Conservation (phyloP, 2,329 filamentous ascomycete species). For the Penicillium hesseltinei region DNA sequence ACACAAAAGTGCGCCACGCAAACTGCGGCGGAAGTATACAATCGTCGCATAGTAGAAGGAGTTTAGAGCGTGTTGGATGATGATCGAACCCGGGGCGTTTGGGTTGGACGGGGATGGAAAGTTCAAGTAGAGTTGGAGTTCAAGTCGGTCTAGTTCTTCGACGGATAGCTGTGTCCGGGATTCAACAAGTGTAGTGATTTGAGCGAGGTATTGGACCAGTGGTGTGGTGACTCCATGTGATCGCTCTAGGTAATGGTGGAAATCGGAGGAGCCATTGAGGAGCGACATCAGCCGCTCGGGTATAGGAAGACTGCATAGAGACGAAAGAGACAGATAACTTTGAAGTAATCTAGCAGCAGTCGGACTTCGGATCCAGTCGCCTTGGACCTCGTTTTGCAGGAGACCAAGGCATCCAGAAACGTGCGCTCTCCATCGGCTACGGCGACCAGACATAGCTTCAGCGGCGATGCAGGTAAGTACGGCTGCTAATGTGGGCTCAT, state of each 20-base stretch:
- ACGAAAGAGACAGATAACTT: conserved; percentile 31
- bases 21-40: conserved; percentile 36
- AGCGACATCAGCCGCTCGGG: conserved; percentile 22
- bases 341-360: conserved; percentile 23
- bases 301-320: conserved; percentile 28
- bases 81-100: conserved; percentile 16
- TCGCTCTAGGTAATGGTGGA: conserved; percentile 27
- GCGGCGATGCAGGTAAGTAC: conserved; percentile 22
- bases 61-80: conserved; percentile 30
- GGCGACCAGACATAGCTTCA: conserved; percentile 28
- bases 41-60: conserved; percentile 40
- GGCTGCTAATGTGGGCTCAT: conserved; percentile 21
- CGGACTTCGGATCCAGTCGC: conserved; percentile 18
- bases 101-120: conserved; percentile 27
- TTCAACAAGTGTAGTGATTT: conserved; percentile 28
- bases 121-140: conserved; percentile 30
- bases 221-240: conserved; percentile 31
- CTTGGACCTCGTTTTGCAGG: conserved; percentile 22
- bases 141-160: conserved; percentile 30
- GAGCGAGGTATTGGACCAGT: conserved; percentile 26
- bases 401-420: conserved; percentile 24
- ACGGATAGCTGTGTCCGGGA: conserved; percentile 12
- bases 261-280: conserved; percentile 21
- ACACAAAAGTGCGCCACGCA: conserved; percentile 24
- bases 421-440: conserved; percentile 26